phyloP scores from a whole-genome alignment of 2,329 filamentous ascomycete genomes.

The Dissoconium aciculare region DNA sequence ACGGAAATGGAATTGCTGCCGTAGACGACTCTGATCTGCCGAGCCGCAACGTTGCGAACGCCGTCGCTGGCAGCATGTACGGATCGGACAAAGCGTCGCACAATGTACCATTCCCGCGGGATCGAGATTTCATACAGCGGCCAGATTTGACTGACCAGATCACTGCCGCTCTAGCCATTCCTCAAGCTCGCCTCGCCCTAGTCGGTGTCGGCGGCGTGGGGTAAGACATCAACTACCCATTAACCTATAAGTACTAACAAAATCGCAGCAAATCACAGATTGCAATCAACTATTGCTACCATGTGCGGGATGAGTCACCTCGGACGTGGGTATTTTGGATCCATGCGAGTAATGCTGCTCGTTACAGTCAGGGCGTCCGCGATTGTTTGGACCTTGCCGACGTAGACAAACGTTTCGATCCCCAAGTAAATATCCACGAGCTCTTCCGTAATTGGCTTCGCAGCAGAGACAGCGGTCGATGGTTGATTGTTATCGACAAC shows the following conservation, averaged over 20 bases:
- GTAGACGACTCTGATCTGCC: too few relatives aligned
- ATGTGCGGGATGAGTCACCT: slow-evolving; percentile 5
- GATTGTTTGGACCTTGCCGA: slow-evolving; percentile 7
- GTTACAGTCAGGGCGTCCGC: slow-evolving; percentile 11
- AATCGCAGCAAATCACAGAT: slow-evolving; percentile 16
- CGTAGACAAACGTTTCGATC: slow-evolving; percentile 6
- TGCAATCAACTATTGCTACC: slow-evolving; percentile 13
- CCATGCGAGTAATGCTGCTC: slow-evolving; percentile 12
- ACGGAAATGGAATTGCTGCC: too few relatives aligned
- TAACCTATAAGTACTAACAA: not conserved
- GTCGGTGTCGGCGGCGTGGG: slow-evolving; percentile 15
- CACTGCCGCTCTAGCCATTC: slow-evolving; percentile 6
- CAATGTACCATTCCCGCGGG: slow-evolving; percentile 11
- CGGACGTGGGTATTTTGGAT: slow-evolving; percentile 16
- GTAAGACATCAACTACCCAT: slow-evolving; percentile 6
- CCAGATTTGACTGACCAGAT: slow-evolving; percentile 7
- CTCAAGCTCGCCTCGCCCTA: slow-evolving; percentile 9
- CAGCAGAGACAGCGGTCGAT: slow-evolving; percentile 7
- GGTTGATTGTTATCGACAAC: slow-evolving; percentile 17
- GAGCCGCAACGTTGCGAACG: too few relatives aligned
- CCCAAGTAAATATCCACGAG: slow-evolving; percentile 10
- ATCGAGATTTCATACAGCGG: slow-evolving; percentile 12
- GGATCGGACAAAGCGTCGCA: slow-evolving; percentile 6
- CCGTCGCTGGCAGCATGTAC: slow-evolving; percentile 3
- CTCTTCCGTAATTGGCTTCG: slow-evolving; percentile 13